phyloP scores from a whole-genome alignment of 306 rosid species.

The Calophaca sinica region DNA sequence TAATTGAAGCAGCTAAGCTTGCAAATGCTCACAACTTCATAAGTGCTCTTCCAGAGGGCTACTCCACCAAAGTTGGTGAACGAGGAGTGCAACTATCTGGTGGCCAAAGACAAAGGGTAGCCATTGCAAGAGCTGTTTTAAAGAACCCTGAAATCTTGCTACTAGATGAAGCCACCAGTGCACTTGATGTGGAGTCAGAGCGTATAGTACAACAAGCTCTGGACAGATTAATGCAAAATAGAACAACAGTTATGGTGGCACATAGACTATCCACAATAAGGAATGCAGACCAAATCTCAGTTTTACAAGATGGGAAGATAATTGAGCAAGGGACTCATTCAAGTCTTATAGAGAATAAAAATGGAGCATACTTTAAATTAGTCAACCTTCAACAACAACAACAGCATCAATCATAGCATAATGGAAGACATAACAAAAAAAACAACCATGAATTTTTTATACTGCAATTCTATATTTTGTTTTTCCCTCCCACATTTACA shows the following conservation, averaged over 20 bases:
- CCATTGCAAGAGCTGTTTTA: constrained; percentile 88
- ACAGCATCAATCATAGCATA: constrained; percentile 54
- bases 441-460: constrained; percentile 44
- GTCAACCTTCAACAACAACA: constrained; percentile 96
- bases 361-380: constrained; percentile 84
- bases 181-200: constrained; percentile 89
- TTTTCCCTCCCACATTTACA: constrained; percentile 27
- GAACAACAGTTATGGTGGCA: constrained; percentile 92
- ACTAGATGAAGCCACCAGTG: constrained; percentile 92
- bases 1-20: constrained; percentile 86
- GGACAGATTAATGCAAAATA: constrained; percentile 80
- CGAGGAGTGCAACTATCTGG: constrained; percentile 95
- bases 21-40: constrained; percentile 90
- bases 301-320: constrained; percentile 86
- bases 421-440: constrained; percentile 44
- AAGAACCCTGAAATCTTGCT: constrained; percentile 87
- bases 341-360: constrained; percentile 70
- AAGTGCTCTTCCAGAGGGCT: constrained; percentile 92
- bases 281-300: constrained; percentile 90
- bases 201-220: constrained; percentile 86
- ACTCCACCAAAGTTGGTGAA: constrained; percentile 92
- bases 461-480: constrained; percentile 38
- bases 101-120: constrained; percentile 90
- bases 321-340: constrained; percentile 92
- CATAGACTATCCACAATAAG: constrained; percentile 91